Conservation (phyloP, 768 basidiomycete genomes). For the Boletus rubroflammeus region DNA sequence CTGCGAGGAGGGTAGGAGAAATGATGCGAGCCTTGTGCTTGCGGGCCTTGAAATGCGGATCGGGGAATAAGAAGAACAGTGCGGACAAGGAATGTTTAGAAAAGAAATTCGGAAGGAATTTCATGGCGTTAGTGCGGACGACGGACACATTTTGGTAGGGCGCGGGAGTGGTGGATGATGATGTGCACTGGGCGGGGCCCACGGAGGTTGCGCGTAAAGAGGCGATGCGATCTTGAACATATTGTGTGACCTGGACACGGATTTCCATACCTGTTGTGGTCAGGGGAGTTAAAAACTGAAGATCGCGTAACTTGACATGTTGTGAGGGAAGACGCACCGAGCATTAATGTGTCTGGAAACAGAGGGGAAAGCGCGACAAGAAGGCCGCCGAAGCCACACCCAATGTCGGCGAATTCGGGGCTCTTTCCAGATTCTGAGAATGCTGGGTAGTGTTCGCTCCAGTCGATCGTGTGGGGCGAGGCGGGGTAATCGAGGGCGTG, state of each 20-base stretch:
- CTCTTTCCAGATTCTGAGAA: slow-evolving; percentile 53
- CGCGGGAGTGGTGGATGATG: slow-evolving; percentile 31
- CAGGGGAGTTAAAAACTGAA: neutral
- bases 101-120: slow-evolving; percentile 97
- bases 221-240: slow-evolving; percentile 89
- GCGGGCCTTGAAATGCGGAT: slow-evolving; percentile 96
- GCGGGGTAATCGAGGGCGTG: slow-evolving; percentile 85
- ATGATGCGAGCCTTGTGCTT: slow-evolving; percentile 99
- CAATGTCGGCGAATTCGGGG: slow-evolving; percentile 95
- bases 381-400: slow-evolving; percentile 96
- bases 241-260: slow-evolving; percentile 92
- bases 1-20: slow-evolving; percentile 93
- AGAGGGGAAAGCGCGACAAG: slow-evolving; percentile 84
- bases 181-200: slow-evolving; percentile 9
- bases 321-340: slow-evolving; percentile 56
- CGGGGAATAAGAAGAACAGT: slow-evolving; percentile 97
- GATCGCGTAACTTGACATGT: neutral
- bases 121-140: slow-evolving; percentile 97
- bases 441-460: slow-evolving; percentile 79
- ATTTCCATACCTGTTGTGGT: slow-evolving; percentile 83
- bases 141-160: slow-evolving; percentile 88
- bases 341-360: slow-evolving; percentile 89
- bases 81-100: slow-evolving; percentile 84
- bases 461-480: slow-evolving; percentile 73
- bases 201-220: slow-evolving; percentile 76